Percentiles rank a stretch among this genome's conserved stretches.
phyloP scores from a whole-genome alignment of 2,329 filamentous ascomycete species.

The Alternaria triticina region DNA sequence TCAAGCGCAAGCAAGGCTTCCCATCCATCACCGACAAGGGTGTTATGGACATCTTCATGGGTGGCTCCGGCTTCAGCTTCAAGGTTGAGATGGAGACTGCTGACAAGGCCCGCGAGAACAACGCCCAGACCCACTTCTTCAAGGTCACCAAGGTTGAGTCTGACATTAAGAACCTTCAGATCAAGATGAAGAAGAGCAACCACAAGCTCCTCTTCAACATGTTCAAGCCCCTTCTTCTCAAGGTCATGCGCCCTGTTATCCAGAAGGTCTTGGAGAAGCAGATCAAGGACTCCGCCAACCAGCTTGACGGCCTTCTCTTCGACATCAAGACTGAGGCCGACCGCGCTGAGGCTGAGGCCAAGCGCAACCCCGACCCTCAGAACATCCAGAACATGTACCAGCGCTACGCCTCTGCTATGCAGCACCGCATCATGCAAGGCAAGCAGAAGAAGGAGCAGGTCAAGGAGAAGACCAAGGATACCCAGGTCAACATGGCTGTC shows the following conservation, averaged over 20 bases:
- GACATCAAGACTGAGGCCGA: slow-evolving; percentile 84
- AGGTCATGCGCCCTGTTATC: slow-evolving; percentile 80
- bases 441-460: slow-evolving; percentile 75
- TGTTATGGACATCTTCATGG: slow-evolving; percentile 85
- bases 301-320: slow-evolving; percentile 75
- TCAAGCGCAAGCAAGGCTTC: slow-evolving; percentile 95
- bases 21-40: slow-evolving; percentile 86
- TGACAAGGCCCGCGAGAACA: slow-evolving; percentile 58
- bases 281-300: slow-evolving; percentile 80
- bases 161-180: slow-evolving; percentile 78
- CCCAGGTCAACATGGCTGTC: slow-evolving; percentile 80
- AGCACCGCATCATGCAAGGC: slow-evolving; percentile 75
- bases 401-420: slow-evolving; percentile 77
- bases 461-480: slow-evolving; percentile 61
- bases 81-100: slow-evolving; percentile 86
- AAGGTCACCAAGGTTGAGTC: slow-evolving; percentile 91
- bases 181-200: slow-evolving; percentile 93
- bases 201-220: slow-evolving; percentile 89
- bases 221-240: slow-evolving; percentile 86
- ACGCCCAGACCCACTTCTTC: slow-evolving; percentile 83
- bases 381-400: slow-evolving; percentile 83
- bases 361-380: slow-evolving; percentile 69
- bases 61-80: slow-evolving; percentile 88
- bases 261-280: slow-evolving; percentile 89
- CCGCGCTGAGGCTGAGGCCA: slow-evolving; percentile 69